Evolutionary conservation across 2,329 filamentous ascomycete genomes (phyloP), one percentile per base, ranked within the genome.

Genomic region (Karstenula rhodostoma): DNA sequence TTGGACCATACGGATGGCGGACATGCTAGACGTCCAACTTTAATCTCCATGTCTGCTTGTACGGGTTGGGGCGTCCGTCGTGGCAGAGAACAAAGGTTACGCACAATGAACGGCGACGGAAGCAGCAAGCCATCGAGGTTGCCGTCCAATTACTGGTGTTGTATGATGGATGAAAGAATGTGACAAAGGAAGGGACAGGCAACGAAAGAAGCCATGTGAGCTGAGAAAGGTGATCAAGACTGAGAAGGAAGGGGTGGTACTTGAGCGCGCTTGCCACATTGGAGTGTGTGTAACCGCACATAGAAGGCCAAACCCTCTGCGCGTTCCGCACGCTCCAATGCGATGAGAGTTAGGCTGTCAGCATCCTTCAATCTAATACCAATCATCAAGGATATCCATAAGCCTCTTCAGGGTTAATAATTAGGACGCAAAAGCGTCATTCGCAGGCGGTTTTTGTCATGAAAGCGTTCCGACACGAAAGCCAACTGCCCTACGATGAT

Each of bases 91-190:
- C 51, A 54, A 54, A 54, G 51, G 12, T 6, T 19, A n/a, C 27
- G 37, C 42, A 54, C 51, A 54, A 53, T 40, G 19, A 51, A 29
- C 22, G 48, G 19, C 48, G 19, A 51, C 32, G 48, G 37, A n/a
- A 37, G 23, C 8, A 35, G 19, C 48, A 42, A 43, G 23, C 35
- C 51, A 32, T 44, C 51, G 35, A 44, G 2, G 8, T 13, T 42
- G 33, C 13, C 22, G 35, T 27, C 49, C 49, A 40, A 29, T 37
- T 51, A 32, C 12, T 32, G 33, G 19, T 35, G 33, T 27, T 40
- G 33, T 13, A 51, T 6, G 48, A 10, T 27, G 27, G 33, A 35
- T 29, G 19, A 33, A 33, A 51, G 15, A 40, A 25, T n/a, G 33
- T n/a, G 8, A 42, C 22, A 52, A 52, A 52, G 49, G 5, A 29